Conservation (phyloP, 1,284 basidiomycete species). For the Filobasidium uniguttulatum region DNA sequence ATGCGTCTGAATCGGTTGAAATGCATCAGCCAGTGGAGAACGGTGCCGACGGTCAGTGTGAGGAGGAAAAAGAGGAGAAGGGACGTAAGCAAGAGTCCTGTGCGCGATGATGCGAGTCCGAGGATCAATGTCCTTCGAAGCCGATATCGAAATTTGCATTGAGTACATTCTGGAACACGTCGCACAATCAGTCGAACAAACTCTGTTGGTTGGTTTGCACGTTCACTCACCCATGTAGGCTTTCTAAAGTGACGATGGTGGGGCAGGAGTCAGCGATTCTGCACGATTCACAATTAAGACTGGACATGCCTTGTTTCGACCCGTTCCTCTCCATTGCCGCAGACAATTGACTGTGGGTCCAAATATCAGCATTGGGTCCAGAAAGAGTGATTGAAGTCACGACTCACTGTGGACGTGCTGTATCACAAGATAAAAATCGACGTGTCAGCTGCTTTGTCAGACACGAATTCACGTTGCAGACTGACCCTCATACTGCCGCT, state of each 20-base stretch:
- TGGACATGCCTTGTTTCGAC: constrained; percentile 24
- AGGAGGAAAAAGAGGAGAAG: constrained; percentile 23
- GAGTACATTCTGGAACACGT: constrained; percentile 31
- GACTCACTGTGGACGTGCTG: constrained; percentile 11
- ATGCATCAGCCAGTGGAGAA: constrained; percentile 17
- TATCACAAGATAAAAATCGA: background rate
- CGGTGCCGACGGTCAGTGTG: constrained; percentile 24
- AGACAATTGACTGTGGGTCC: constrained; percentile 26
- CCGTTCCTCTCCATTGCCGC: constrained; percentile 33
- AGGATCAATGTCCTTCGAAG: constrained; percentile 29
- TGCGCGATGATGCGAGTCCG: constrained; percentile 30
- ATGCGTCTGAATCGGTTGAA: constrained; percentile 7
- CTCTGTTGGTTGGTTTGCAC: background rate
- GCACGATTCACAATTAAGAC: background rate
- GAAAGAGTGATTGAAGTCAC: background rate
- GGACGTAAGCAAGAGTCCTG: constrained; percentile 26
- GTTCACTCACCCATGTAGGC: constrained; percentile 24
- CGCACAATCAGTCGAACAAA: background rate
- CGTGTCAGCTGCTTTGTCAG: background rate
- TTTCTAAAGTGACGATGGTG: constrained; percentile 18
- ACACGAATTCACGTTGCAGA: background rate
- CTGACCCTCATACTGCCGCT: constrained; percentile 27
- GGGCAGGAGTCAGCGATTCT: background rate
- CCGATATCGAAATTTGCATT: constrained; percentile 32
- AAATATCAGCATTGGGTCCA: background rate